These are phyloP conservation scores for Thielaviopsis euricoi DNA, from an alignment of 2,329 filamentous ascomycete genomes.

Conservation along the genomic window DNA sequence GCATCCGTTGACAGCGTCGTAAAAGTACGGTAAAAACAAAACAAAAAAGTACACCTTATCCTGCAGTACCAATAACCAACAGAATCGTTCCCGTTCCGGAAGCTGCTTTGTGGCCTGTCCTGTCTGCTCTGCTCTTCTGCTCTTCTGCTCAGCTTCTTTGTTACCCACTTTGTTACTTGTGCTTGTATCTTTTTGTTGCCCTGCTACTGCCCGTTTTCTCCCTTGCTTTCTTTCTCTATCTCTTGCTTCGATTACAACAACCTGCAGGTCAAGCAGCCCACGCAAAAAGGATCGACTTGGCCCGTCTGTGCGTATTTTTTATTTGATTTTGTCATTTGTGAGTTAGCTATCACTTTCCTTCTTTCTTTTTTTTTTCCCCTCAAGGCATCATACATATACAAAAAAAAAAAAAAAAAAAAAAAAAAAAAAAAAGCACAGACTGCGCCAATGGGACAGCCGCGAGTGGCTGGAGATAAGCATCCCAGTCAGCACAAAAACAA, in stretches of 20 bases:
- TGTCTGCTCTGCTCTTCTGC: neutral
- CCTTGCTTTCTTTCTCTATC: neutral
- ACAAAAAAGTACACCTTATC: no score
- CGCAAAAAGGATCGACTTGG: neutral
- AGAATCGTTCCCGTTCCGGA: neutral
- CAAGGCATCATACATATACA: no score
- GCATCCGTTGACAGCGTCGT: no score
- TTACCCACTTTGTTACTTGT: neutral
- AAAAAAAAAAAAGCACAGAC: neutral
- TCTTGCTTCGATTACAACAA: neutral
- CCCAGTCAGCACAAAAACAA: neutral
- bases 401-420: no score
- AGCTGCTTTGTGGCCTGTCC: no score
- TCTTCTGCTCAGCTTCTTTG: neutral
- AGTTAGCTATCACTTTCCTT: neutral
- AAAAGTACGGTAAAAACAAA: no score
- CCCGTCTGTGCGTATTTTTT: neutral
- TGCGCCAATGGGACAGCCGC: neutral
- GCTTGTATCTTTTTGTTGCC: neutral
- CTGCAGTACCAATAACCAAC: no score
- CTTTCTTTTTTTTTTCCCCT: neutral
- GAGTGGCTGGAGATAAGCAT: slow-evolving; percentile 4
- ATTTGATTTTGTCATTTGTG: no score
- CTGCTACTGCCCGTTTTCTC: neutral
- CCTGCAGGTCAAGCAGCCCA: no score